Evolutionary conservation across 176 grass and related monocot genomes (phyloP).

Genomic region (Raddia guianensis): DNA sequence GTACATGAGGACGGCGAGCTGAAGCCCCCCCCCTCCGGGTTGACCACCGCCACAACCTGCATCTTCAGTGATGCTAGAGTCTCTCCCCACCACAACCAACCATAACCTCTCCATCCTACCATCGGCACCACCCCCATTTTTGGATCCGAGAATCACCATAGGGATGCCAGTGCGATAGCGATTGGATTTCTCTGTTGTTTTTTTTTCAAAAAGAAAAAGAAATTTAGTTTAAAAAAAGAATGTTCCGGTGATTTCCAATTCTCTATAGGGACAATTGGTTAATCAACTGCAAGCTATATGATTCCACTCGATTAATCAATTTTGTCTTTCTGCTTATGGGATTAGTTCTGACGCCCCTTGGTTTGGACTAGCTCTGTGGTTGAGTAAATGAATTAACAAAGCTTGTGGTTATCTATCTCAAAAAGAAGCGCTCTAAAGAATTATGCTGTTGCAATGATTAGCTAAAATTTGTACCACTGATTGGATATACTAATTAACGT

Average conservation of each 20-base stretch:
- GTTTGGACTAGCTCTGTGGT: not conserved
- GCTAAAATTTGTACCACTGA: not conserved
- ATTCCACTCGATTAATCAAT: not conserved
- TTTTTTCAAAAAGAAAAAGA: not conserved
- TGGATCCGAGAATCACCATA: too few relatives aligned
- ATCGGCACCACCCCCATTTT: too few relatives aligned
- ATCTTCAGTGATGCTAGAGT: too few relatives aligned
- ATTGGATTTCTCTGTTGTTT: constrained; percentile 1
- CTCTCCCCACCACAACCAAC: too few relatives aligned
- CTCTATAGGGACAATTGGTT: not conserved
- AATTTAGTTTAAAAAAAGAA: not conserved
- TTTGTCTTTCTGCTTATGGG: not conserved
- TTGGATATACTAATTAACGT: not conserved
- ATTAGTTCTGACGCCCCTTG: not conserved
- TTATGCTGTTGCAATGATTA: not conserved
- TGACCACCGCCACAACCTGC: too few relatives aligned
- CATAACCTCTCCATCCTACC: too few relatives aligned
- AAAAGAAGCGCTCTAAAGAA: not conserved
- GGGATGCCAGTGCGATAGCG: not conserved
- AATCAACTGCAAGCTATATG: not conserved
- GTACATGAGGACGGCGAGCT: too few relatives aligned
- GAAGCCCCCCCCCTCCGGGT: too few relatives aligned
- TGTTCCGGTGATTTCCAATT: not conserved
- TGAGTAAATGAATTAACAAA: not conserved
- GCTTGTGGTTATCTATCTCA: not conserved